A percentile compares a stretch with the other conserved stretches of the same genome.
These are phyloP conservation scores for Torrubiellomyces zombiae DNA, from an alignment of 2,329 filamentous ascomycete species.

Conservation along the genomic window DNA sequence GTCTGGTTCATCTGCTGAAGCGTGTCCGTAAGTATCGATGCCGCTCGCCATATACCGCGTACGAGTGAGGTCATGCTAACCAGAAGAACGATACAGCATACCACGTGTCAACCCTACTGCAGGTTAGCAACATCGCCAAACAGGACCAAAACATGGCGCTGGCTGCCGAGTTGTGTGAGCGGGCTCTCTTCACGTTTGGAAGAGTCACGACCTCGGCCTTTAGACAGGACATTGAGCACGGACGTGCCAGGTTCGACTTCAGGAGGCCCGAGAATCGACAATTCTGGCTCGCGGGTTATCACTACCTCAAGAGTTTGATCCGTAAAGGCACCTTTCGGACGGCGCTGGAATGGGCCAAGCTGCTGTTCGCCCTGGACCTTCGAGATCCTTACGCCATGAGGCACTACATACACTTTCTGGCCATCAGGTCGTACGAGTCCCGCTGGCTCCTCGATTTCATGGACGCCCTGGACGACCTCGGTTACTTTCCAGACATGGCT, in stretches of 20 bases:
- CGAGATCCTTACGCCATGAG: constrained; percentile 71
- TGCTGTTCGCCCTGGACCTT: constrained; percentile 60
- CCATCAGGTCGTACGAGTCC: constrained; percentile 63
- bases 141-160: constrained; percentile 79
- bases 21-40: constrained; percentile 16
- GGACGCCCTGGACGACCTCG: constrained; percentile 22
- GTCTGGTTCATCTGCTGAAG: constrained; percentile 56
- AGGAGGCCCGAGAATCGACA: constrained; percentile 73
- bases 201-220: constrained; percentile 75
- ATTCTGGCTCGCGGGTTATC: constrained; percentile 77
- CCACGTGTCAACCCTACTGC: constrained; percentile 83
- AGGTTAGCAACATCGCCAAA: constrained; percentile 82
- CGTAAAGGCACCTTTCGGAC: constrained; percentile 90
- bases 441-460: constrained; percentile 59
- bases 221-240: constrained; percentile 54
- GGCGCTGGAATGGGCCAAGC: constrained; percentile 82
- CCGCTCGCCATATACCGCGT: no score
- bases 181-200: constrained; percentile 87
- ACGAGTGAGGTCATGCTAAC: no score
- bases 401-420: constrained; percentile 68
- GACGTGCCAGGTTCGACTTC: constrained; percentile 70
- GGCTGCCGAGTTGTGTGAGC: constrained; percentile 73
- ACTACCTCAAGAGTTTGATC: constrained; percentile 71
- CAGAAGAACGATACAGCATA: constrained; percentile 54
- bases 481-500: constrained; percentile 27